Evolutionary conservation across 257 asterid genomes (phyloP), one percentile per base, ranked within the genome.

Genomic region (Coffea canephora): DNA sequence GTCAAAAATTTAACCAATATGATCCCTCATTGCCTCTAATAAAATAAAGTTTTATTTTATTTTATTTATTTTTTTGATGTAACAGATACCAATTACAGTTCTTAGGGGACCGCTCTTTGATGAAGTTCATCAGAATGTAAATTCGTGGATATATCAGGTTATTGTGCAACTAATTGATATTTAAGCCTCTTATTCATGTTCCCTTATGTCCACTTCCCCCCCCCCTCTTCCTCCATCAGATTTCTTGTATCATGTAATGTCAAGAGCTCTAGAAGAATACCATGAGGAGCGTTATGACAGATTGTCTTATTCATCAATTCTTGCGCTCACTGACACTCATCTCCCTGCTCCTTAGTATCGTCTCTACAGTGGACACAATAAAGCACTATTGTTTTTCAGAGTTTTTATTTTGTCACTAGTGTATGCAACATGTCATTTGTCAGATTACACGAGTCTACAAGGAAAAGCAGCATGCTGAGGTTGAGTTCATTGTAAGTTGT

Each of bases 91-190:
- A 43, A 86, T 90, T 55, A 90, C 87, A 79, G 89, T 95, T 84
- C 79, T 88, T 8, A 88, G 82, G 72, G 99, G 99, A 85, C 91
- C 98, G 18, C 88, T 95, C 61, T 89, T 81, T 66, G 98, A 95
- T 78, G 99, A 95, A 93, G 95, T 91, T 89, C 99, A 95, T 86
- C 97, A 94, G 89, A 87, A 54, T 77, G 80, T 95, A 19, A 88
- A 76, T 85, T 85, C 97, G n/a, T 93, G 98, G 99, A 86, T 93
- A 84, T 91, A 87, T 87, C 99, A 95, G 98, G 99, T 95, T 69
- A 25, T 81, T 46, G 43, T 39, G 62, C 76, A 74, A 85, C 73
- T 79, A 52, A 67, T 41, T 83, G 34, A 55, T 45, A 31, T 61
- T 72, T 52, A 66, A 41, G 74, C 71, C 25, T 49, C 69, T 45